Percentiles rank a stretch among this genome's conserved stretches.
These are phyloP conservation scores for Cladosporium halotolerans DNA, from an alignment of 2,329 filamentous ascomycete genomes.

Conservation along the genomic window DNA sequence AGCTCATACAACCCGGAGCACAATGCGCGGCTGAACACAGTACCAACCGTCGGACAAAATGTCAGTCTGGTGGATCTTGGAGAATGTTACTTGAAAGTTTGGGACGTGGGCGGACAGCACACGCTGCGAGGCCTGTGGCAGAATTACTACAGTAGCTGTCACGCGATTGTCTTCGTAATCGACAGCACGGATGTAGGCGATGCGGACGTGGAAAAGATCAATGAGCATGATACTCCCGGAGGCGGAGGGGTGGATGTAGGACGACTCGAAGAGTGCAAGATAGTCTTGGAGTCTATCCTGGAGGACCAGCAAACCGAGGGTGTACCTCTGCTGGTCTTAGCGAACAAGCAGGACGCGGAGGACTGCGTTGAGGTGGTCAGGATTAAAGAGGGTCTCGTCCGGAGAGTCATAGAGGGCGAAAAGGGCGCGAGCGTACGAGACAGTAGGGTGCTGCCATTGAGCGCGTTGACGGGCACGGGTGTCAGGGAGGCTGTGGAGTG, in stretches of 20 bases:
- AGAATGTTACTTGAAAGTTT: slow-evolving; percentile 96
- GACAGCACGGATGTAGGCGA: slow-evolving; percentile 92
- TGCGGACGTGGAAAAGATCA: slow-evolving; percentile 56
- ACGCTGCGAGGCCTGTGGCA: slow-evolving; percentile 88
- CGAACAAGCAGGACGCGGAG: slow-evolving; percentile 96
- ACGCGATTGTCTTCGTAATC: slow-evolving; percentile 96
- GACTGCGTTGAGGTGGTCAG: slow-evolving; percentile 95
- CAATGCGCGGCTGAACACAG: slow-evolving; percentile 70
- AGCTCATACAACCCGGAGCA: slow-evolving; percentile 66
- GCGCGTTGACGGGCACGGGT: slow-evolving; percentile 75
- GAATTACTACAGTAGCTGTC: slow-evolving; percentile 86
- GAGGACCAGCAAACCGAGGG: slow-evolving; percentile 82
- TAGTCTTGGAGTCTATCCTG: slow-evolving; percentile 85
- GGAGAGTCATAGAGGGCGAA: slow-evolving; percentile 92
- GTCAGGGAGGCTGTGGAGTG: slow-evolving; percentile 96
- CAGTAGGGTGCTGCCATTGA: slow-evolving; percentile 83
- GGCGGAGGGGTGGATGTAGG: slow-evolving; percentile 33
- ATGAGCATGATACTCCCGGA: slow-evolving; percentile 13
- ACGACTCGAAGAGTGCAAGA: slow-evolving; percentile 77
- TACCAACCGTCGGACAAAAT: slow-evolving; percentile 95
- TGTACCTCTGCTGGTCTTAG: slow-evolving; percentile 83
- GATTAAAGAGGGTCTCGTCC: slow-evolving; percentile 93
- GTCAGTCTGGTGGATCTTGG: slow-evolving; percentile 84
- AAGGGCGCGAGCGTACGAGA: slow-evolving; percentile 81
- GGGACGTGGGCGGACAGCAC: slow-evolving; percentile 95